phyloP scores from a whole-genome alignment of 306 rosid species.

The Morella rubra region DNA sequence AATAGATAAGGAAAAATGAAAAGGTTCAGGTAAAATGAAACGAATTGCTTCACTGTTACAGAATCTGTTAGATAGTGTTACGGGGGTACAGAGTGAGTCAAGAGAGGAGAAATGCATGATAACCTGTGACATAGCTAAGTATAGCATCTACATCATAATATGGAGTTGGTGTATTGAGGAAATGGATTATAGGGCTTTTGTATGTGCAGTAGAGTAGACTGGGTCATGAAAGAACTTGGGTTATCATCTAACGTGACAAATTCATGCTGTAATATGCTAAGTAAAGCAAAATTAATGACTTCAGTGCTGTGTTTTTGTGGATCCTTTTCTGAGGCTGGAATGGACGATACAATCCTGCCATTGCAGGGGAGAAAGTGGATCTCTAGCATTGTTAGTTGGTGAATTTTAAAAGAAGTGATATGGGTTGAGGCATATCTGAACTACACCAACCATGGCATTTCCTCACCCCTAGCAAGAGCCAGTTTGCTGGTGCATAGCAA shows the following conservation, averaged over 20 bases:
- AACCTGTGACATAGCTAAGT: background rate
- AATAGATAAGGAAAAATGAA: background rate
- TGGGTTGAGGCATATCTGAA: conserved; percentile 1
- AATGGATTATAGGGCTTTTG: background rate
- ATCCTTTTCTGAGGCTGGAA: background rate
- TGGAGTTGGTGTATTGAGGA: background rate
- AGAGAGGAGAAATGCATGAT: background rate
- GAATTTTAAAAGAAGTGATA: background rate
- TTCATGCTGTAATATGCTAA: background rate
- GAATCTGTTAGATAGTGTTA: background rate
- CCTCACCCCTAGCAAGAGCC: background rate
- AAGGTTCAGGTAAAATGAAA: background rate
- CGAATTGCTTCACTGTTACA: background rate
- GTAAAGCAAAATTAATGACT: background rate
- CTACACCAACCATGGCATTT: conserved; percentile 2
- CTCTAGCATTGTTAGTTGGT: background rate
- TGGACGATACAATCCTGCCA: background rate
- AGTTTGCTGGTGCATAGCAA: background rate
- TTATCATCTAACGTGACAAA: background rate
- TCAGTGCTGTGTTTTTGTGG: background rate
- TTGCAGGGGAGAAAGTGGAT: background rate
- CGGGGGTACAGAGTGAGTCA: background rate
- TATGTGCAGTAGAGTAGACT: background rate
- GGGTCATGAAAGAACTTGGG: background rate
- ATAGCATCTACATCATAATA: background rate